Percentiles rank a stretch among this genome's conserved stretches.
phyloP scores from a whole-genome alignment of 1,284 basidiomycete species.

The Athelia psychrophila region DNA sequence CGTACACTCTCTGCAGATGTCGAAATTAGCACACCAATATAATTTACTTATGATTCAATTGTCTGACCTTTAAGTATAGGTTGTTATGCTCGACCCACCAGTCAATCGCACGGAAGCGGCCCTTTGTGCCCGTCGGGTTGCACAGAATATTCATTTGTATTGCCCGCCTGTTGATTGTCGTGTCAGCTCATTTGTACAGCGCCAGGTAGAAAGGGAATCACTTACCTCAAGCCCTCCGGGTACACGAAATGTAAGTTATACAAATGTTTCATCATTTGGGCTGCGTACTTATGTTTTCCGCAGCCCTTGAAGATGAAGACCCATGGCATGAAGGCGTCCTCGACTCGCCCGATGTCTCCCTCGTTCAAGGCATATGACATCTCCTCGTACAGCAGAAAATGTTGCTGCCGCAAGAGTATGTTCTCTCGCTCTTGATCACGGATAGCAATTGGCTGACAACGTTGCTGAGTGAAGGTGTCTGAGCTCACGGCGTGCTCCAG shows the following conservation, averaged over 20 bases:
- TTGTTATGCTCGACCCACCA: constrained; percentile 21
- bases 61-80: constrained; percentile 16
- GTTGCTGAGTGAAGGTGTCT: background rate
- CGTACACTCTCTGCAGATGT: background rate
- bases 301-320: constrained; percentile 22
- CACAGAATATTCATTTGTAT: constrained; percentile 15
- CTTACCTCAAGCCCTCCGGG: constrained; percentile 12
- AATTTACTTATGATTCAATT: background rate
- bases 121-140: constrained; percentile 15
- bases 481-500: constrained; percentile 8
- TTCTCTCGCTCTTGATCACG: constrained; percentile 21
- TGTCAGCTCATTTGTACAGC: background rate
- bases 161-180: constrained; percentile 5
- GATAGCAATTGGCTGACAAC: background rate
- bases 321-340: constrained; percentile 22
- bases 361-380: constrained; percentile 21
- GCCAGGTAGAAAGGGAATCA: background rate
- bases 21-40: background rate
- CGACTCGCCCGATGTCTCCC: constrained; percentile 29
- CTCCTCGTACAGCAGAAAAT: constrained; percentile 21
- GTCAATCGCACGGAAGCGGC: constrained; percentile 13
- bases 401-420: constrained; percentile 11
- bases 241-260: constrained; percentile 12
- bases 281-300: constrained; percentile 32
- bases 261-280: constrained; percentile 15